phyloP scores from a whole-genome alignment of 208 protist species.

The Leishmania major region DNA sequence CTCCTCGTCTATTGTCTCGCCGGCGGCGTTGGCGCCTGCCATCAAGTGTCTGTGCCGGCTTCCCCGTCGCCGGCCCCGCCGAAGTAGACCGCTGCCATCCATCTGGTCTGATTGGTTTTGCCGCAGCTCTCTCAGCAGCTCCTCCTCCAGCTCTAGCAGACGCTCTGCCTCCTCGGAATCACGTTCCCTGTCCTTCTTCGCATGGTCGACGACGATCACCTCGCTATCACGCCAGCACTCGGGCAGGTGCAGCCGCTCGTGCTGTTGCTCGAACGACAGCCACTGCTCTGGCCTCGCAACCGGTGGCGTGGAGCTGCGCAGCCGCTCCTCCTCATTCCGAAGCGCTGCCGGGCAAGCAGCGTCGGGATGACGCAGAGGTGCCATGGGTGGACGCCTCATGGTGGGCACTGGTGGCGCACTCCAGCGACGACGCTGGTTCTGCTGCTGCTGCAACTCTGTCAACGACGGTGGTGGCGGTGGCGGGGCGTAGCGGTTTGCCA shows the following conservation, averaged over 20 bases:
- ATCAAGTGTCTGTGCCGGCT: not conserved
- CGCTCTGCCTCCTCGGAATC: slow-evolving; percentile 14
- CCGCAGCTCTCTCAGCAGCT: slow-evolving; percentile 13
- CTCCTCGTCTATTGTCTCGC: not conserved
- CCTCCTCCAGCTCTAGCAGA: slow-evolving; percentile 27
- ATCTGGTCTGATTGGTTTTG: not conserved
- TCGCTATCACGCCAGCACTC: slow-evolving; percentile 34
- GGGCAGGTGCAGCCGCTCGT: slow-evolving; percentile 38
- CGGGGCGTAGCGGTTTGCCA: not conserved
- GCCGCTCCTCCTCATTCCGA: not conserved
- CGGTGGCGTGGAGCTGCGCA: not conserved
- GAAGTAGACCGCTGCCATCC: not conserved
- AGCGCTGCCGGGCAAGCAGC: not conserved
- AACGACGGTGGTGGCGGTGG: slow-evolving; percentile 15
- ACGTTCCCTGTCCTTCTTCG: slow-evolving; percentile 10
- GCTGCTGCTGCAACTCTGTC: slow-evolving; percentile 16
- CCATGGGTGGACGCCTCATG: slow-evolving; percentile 35
- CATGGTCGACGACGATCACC: slow-evolving; percentile 30
- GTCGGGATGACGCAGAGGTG: slow-evolving; percentile 1
- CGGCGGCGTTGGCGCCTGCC: not conserved
- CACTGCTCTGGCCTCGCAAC: slow-evolving; percentile 14
- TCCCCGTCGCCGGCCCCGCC: not conserved
- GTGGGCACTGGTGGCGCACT: slow-evolving; percentile 30
- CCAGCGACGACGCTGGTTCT: slow-evolving; percentile 15
- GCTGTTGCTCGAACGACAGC: slow-evolving; percentile 37